Percentiles rank a stretch among this genome's conserved stretches.
Conservation (phyloP, 2,329 filamentous ascomycete species). For the Xylaria arbuscula region DNA sequence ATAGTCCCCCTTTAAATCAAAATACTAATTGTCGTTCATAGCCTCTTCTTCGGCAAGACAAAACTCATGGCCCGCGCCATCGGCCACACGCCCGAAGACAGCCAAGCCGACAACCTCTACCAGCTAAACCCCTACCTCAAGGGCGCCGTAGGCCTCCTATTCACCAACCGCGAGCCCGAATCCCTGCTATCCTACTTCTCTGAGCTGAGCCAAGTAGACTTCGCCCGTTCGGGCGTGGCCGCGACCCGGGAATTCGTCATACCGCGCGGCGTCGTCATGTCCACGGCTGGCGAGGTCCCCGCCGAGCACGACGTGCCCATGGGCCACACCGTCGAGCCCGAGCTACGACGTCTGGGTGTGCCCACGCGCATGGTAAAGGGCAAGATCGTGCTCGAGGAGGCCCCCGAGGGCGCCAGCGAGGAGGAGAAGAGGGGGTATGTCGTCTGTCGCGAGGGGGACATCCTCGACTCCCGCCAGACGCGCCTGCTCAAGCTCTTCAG, state of each 20-base stretch:
- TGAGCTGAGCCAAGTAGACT: slow-evolving; percentile 81
- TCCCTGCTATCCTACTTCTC: slow-evolving; percentile 79
- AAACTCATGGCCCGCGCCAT: slow-evolving; percentile 98
- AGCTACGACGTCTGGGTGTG: slow-evolving; percentile 87
- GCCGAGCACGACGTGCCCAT: slow-evolving; percentile 86
- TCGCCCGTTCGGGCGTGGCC: slow-evolving; percentile 84
- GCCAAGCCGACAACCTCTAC: slow-evolving; percentile 82
- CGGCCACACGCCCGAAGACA: slow-evolving; percentile 79
- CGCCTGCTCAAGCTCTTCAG: slow-evolving; percentile 94
- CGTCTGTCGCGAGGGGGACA: slow-evolving; percentile 86
- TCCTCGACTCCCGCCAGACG: slow-evolving; percentile 90
- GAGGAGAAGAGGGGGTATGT: slow-evolving; percentile 68
- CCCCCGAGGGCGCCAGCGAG: slow-evolving; percentile 56
- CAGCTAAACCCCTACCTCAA: slow-evolving; percentile 74
- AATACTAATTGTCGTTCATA: no score
- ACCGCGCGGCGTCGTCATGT: slow-evolving; percentile 84
- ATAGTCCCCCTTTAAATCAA: neutral
- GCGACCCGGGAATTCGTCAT: slow-evolving; percentile 82
- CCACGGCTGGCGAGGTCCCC: slow-evolving; percentile 81
- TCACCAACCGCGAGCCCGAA: slow-evolving; percentile 80
- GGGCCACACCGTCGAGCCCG: slow-evolving; percentile 89
- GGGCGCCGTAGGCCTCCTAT: slow-evolving; percentile 89
- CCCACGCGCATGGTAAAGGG: slow-evolving; percentile 91
- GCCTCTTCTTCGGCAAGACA: slow-evolving; percentile 98
- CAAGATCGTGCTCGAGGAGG: slow-evolving; percentile 76